Percentiles rank a stretch among this genome's conserved stretches.
phyloP scores from a whole-genome alignment of 176 grass and related monocot species.

The Phragmites australis region DNA sequence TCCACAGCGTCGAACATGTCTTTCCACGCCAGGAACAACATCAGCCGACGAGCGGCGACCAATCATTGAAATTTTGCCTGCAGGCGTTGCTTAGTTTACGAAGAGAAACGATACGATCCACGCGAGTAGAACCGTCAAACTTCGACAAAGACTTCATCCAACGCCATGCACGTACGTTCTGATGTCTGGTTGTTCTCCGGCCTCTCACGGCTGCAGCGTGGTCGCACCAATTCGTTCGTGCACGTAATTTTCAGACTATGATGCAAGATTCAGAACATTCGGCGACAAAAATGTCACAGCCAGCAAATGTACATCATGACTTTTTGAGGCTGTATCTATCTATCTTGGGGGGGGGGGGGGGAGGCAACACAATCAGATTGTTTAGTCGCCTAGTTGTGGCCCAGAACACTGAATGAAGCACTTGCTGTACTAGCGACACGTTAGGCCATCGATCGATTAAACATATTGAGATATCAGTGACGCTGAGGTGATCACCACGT shows the following conservation, averaged over 20 bases:
- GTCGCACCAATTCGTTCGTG: not conserved
- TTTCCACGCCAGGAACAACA: not conserved
- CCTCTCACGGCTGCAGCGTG: not conserved
- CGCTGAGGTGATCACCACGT: not conserved
- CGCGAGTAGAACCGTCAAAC: not conserved
- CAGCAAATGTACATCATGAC: not conserved
- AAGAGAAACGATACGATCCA: not conserved
- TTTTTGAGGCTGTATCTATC: not conserved
- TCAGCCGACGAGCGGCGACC: not conserved
- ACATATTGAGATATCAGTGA: not conserved
- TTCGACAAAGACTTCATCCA: not conserved
- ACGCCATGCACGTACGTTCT: not conserved
- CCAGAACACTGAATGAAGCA: not conserved
- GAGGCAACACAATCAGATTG: no score
- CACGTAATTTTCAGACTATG: not conserved
- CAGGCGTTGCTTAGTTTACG: not conserved
- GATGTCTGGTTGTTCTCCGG: not conserved
- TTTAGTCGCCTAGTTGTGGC: not conserved
- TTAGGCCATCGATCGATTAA: constrained; percentile 17
- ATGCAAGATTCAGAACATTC: not conserved
- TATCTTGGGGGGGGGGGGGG: no score
- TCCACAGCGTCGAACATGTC: not conserved
- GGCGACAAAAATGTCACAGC: not conserved
- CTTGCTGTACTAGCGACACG: constrained; percentile 17
- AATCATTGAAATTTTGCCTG: constrained; percentile 7